Evolutionary conservation across 1,139 yeast genomes (phyloP).

Genomic region (Taphrina communis): DNA sequence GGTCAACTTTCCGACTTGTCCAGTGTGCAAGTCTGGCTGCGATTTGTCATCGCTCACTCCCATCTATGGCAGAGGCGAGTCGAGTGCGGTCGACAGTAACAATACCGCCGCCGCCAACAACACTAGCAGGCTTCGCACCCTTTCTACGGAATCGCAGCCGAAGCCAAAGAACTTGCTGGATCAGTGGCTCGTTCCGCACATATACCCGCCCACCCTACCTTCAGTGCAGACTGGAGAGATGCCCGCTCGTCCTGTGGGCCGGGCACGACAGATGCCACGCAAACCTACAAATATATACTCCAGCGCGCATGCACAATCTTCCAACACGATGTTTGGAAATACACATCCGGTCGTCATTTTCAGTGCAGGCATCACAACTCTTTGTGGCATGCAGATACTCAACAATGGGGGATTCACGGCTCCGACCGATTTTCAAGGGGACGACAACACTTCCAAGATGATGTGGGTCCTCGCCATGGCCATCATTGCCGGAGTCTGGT

Average conservation of each 20-base stretch:
- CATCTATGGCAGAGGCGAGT: conserved; percentile 38
- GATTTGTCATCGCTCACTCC: conserved; percentile 39
- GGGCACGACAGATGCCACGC: conserved; percentile 1
- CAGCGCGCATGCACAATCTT: background rate
- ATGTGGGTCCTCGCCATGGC: conserved; percentile 33
- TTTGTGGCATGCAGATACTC: conserved; percentile 38
- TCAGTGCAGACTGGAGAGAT: conserved; percentile 17
- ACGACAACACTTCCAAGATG: conserved; percentile 35
- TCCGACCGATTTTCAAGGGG: conserved; percentile 16
- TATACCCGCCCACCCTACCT: conserved; percentile 35
- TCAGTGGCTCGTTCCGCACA: conserved; percentile 39
- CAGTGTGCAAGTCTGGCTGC: conserved; percentile 41
- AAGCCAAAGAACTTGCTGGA: conserved; percentile 38
- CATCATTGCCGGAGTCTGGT: conserved; percentile 40
- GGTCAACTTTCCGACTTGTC: conserved; percentile 32
- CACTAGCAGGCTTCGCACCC: conserved; percentile 17
- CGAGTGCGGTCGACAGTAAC: background rate
- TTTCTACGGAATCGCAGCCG: conserved; percentile 25
- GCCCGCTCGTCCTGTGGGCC: conserved; percentile 34
- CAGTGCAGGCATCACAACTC: conserved; percentile 35
- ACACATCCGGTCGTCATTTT: conserved; percentile 38
- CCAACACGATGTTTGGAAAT: conserved; percentile 18
- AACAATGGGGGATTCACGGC: conserved; percentile 32
- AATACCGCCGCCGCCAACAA: background rate
- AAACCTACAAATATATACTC: background rate